A percentile compares a stretch with the other conserved stretches of the same genome.
phyloP scores from a whole-genome alignment of 2,329 filamentous ascomycete genomes.

The Aspergillus chevalieri region DNA sequence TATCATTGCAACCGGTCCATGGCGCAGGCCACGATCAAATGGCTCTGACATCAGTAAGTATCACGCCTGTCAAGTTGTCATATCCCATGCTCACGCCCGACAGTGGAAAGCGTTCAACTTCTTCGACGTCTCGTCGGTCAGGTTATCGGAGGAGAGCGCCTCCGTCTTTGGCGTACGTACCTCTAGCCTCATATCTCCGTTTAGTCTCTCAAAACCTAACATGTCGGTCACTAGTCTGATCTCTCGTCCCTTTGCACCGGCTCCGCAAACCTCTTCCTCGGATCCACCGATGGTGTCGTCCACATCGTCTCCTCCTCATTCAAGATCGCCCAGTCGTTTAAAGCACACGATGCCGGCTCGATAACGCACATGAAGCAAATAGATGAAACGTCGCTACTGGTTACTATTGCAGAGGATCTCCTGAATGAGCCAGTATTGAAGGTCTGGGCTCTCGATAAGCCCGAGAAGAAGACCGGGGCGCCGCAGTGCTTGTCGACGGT shows the following conservation, averaged over 20 bases:
- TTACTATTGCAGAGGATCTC: constrained; percentile 77
- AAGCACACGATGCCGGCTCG: constrained; percentile 67
- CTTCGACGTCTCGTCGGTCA: constrained; percentile 88
- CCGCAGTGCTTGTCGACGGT: constrained; percentile 84
- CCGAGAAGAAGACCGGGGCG: constrained; percentile 85
- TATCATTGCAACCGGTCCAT: constrained; percentile 17
- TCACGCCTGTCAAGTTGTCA: neutral
- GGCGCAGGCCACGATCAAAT: constrained; percentile 32
- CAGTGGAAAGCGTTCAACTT: constrained; percentile 99
- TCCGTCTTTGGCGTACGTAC: constrained; percentile 69
- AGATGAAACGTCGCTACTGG: constrained; percentile 74
- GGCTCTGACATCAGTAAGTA: constrained; percentile 39
- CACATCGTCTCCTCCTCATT: constrained; percentile 82
- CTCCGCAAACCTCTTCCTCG: constrained; percentile 83
- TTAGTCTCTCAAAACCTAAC: constrained; percentile 1
- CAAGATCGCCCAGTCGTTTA: constrained; percentile 81
- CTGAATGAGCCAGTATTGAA: constrained; percentile 83
- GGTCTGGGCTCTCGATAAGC: constrained; percentile 94
- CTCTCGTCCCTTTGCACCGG: constrained; percentile 80
- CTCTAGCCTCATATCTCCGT: neutral
- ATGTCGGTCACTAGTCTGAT: constrained; percentile 47
- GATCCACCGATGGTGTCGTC: constrained; percentile 75
- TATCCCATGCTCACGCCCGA: constrained; percentile 5
- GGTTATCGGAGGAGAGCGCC: constrained; percentile 70
- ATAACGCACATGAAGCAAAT: constrained; percentile 92